Evolutionary conservation across 768 basidiomycete species (phyloP).

Genomic region (Tricholoma furcatifolium): DNA sequence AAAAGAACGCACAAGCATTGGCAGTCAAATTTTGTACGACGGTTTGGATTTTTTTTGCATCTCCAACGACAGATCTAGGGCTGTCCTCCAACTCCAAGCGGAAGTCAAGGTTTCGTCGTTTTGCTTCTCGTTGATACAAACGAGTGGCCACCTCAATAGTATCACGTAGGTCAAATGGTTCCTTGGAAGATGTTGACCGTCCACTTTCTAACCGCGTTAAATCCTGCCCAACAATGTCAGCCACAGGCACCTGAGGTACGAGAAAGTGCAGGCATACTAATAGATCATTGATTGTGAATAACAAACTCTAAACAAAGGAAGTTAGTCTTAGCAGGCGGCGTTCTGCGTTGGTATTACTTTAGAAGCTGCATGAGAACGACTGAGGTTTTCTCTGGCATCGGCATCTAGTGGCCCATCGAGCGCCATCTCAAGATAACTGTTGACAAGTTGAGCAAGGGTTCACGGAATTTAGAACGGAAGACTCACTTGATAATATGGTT

Average conservation of each 20-base stretch:
- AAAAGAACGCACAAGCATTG: slow-evolving; percentile 55
- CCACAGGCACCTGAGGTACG: neutral
- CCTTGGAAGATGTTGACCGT: slow-evolving; percentile 71
- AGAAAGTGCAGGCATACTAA: slow-evolving; percentile 36
- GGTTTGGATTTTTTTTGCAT: slow-evolving; percentile 70
- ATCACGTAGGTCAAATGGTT: slow-evolving; percentile 66
- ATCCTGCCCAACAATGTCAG: slow-evolving; percentile 39
- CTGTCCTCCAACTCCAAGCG: slow-evolving; percentile 50
- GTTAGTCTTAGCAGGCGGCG: neutral
- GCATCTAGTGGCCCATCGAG: slow-evolving; percentile 70
- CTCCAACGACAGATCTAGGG: slow-evolving; percentile 66
- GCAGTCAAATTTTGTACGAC: slow-evolving; percentile 78
- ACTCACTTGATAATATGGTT: slow-evolving; percentile 82
- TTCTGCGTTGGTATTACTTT: slow-evolving; percentile 41
- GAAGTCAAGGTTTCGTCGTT: slow-evolving; percentile 59
- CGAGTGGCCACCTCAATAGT: slow-evolving; percentile 61
- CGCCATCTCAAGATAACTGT: slow-evolving; percentile 76
- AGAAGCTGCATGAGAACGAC: slow-evolving; percentile 71
- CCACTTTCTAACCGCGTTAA: slow-evolving; percentile 77
- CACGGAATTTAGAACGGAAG: neutral
- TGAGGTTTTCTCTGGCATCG: slow-evolving; percentile 75
- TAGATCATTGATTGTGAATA: slow-evolving; percentile 84
- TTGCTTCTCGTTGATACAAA: slow-evolving; percentile 66
- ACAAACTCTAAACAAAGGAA: slow-evolving; percentile 43
- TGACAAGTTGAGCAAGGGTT: neutral